Evolutionary conservation across 2,329 filamentous ascomycete genomes (phyloP).

Genomic region (Fusarium sp.): DNA sequence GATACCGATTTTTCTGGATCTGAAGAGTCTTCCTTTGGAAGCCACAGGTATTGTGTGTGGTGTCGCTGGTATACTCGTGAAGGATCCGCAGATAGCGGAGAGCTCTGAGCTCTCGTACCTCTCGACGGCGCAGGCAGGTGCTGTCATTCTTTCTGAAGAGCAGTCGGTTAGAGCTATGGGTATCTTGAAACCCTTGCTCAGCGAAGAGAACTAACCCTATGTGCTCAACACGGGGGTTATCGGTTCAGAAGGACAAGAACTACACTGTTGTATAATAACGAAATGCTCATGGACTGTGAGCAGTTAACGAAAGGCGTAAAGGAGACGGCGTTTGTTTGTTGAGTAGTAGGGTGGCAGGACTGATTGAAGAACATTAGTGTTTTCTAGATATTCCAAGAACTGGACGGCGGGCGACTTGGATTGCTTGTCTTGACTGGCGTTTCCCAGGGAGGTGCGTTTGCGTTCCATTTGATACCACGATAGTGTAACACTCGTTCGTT

Average conservation of each 20-base stretch:
- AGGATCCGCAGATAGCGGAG: constrained; percentile 72
- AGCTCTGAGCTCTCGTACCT: constrained; percentile 89
- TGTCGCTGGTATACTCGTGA: constrained; percentile 85
- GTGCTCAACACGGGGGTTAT: not conserved
- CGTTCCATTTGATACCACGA: constrained; percentile 47
- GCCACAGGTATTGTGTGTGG: constrained; percentile 96
- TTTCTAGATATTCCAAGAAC: constrained; percentile 16
- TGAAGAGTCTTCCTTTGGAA: constrained; percentile 84
- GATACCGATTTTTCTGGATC: constrained; percentile 89
- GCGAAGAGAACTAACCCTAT: constrained; percentile 49
- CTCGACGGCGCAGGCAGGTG: constrained; percentile 88
- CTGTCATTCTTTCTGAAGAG: constrained; percentile 85
- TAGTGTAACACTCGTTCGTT: constrained; percentile 36
- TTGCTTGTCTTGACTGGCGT: constrained; percentile 38
- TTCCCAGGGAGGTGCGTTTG: constrained; percentile 27
- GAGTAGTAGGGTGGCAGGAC: constrained; percentile 9
- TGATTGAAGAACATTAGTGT: constrained; percentile 6
- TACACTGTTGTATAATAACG: constrained; percentile 31
- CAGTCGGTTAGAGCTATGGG: constrained; percentile 81
- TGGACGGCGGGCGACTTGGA: constrained; percentile 15
- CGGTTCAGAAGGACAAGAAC: not conserved
- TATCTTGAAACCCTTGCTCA: constrained; percentile 72
- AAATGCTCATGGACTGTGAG: constrained; percentile 21
- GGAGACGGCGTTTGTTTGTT: constrained; percentile 37
- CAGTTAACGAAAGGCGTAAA: constrained; percentile 21